Percentiles rank a stretch among this genome's conserved stretches.
Conservation (phyloP, 2,329 filamentous ascomycete genomes). For the Cladosporium sp. region DNA sequence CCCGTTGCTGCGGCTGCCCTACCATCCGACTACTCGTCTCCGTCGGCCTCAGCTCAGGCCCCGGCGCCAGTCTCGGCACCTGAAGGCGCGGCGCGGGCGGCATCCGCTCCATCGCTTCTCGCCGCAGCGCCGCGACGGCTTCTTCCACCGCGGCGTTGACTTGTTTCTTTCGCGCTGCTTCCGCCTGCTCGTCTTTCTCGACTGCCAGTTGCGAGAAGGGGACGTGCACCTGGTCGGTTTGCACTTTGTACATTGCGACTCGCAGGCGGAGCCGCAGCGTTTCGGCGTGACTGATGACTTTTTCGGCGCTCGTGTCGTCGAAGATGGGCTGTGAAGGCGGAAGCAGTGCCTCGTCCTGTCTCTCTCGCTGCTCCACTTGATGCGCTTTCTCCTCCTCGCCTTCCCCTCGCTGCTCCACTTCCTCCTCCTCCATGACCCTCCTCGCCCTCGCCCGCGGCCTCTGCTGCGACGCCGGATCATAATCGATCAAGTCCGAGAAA, state of each 20-base stretch:
- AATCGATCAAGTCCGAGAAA: constrained; percentile 45
- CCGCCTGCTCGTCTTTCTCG: constrained; percentile 22
- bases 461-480: constrained; percentile 38
- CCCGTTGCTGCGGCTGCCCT: constrained; percentile 12
- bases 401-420: background rate
- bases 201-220: constrained; percentile 53
- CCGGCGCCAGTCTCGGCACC: constrained; percentile 24
- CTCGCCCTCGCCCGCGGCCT: background rate
- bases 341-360: background rate
- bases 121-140: constrained; percentile 21
- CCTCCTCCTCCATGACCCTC: background rate
- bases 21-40: constrained; percentile 34
- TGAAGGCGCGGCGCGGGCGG: background rate
- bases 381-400: background rate
- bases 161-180: background rate
- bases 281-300: constrained; percentile 46
- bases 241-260: constrained; percentile 68
- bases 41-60: constrained; percentile 35
- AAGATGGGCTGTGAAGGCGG: no score
- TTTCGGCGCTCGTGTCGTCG: constrained; percentile 30
- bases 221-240: constrained; percentile 62
- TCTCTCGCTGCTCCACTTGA: background rate
- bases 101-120: constrained; percentile 15
- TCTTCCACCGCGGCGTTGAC: constrained; percentile 19
- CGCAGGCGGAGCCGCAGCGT: constrained; percentile 62